Conservation (phyloP, 495 filamentous ascomycete species). For the Lineolata rhizophorae region DNA sequence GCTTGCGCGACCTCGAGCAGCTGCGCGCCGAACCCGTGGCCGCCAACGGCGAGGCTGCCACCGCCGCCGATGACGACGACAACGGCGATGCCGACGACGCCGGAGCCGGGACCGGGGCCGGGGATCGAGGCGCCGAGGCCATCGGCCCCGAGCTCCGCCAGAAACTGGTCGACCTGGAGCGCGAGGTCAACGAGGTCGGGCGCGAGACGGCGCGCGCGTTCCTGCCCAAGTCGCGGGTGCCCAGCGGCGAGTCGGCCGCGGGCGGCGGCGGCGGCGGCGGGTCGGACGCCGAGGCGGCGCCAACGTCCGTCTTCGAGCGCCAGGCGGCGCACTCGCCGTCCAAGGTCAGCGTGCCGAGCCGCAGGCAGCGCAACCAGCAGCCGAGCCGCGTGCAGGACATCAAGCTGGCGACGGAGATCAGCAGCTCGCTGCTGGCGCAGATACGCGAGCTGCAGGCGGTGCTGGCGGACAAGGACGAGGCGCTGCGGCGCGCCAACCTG, state of each 20-base stretch:
- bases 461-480: conserved; percentile 68
- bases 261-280: too few relatives aligned
- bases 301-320: conserved; percentile 49
- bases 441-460: conserved; percentile 70
- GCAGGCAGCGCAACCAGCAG: conserved; percentile 79
- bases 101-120: too few relatives aligned
- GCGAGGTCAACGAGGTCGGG: conserved; percentile 87
- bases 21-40: too few relatives aligned
- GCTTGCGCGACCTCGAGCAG: conserved; percentile 68
- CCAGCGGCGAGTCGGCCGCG: conserved; percentile 27
- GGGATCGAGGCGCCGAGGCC: too few relatives aligned
- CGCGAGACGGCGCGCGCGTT: conserved; percentile 76
- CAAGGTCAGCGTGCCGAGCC: conserved; percentile 64
- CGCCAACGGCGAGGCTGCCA: too few relatives aligned
- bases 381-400: conserved; percentile 74
- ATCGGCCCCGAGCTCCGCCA: conserved; percentile 65
- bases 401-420: conserved; percentile 89
- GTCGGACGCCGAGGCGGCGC: conserved; percentile 15
- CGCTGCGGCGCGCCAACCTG: conserved; percentile 45
- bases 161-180: conserved; percentile 70
- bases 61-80: conserved; percentile 52
- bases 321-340: conserved; percentile 74
- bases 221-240: conserved; percentile 59
- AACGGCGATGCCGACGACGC: too few relatives aligned
- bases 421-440: conserved; percentile 70